A percentile compares a stretch with the other conserved stretches of the same genome.
These are phyloP conservation scores for Penicillium daleae DNA, from an alignment of 495 filamentous ascomycete genomes.

Conservation along the genomic window DNA sequence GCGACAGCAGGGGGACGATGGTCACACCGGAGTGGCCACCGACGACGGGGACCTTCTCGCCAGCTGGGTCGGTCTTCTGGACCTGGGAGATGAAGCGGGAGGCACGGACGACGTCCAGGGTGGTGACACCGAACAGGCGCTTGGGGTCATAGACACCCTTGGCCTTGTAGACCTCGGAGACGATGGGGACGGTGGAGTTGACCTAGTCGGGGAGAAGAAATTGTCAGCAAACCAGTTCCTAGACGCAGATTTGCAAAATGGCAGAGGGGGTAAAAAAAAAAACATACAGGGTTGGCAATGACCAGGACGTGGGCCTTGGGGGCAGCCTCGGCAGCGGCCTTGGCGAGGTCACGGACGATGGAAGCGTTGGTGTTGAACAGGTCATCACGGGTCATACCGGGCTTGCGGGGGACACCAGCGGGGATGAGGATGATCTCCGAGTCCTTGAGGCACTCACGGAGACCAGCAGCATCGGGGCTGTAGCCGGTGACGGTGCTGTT, in stretches of 20 bases:
- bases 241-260: not conserved
- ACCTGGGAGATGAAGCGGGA: slow-evolving; percentile 94
- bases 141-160: slow-evolving; percentile 96
- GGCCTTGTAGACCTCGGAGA: slow-evolving; percentile 93
- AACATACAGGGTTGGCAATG: slow-evolving; percentile 89
- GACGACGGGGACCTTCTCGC: slow-evolving; percentile 92
- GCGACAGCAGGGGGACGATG: slow-evolving; percentile 95
- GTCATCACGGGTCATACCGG: slow-evolving; percentile 98
- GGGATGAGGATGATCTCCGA: slow-evolving; percentile 95
- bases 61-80: slow-evolving; percentile 84
- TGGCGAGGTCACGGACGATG: slow-evolving; percentile 97
- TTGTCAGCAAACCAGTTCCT: not conserved
- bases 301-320: slow-evolving; percentile 95
- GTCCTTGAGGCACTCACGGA: slow-evolving; percentile 77
- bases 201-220: slow-evolving; percentile 47
- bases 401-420: slow-evolving; percentile 98
- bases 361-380: slow-evolving; percentile 99
- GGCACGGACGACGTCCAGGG: slow-evolving; percentile 97
- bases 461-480: slow-evolving; percentile 72
- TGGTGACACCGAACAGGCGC: slow-evolving; percentile 98
- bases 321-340: slow-evolving; percentile 85
- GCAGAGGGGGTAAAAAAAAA: not conserved
- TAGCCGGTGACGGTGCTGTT: slow-evolving; percentile 94
- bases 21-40: slow-evolving; percentile 98
- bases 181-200: slow-evolving; percentile 98